A percentile compares a stretch with the other conserved stretches of the same genome.
Conservation (phyloP, 345 rosid genomes). For the Corchorus capsularis region DNA sequence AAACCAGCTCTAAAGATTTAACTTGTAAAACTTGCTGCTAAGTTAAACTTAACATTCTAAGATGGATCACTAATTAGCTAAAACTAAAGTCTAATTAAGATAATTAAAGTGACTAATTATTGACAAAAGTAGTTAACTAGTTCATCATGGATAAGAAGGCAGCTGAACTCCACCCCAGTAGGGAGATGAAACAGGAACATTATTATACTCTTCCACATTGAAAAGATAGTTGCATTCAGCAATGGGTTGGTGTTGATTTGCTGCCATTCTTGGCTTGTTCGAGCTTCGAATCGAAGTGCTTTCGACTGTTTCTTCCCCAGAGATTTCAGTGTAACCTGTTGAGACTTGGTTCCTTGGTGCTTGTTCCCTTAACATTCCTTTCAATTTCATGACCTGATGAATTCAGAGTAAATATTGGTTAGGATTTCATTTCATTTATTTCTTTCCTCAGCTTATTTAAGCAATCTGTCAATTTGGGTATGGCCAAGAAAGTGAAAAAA, state of each 20-base stretch:
- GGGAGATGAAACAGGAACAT: slow-evolving; percentile 31
- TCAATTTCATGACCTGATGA: slow-evolving; percentile 62
- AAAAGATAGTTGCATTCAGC: slow-evolving; percentile 41
- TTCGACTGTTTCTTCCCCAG: slow-evolving; percentile 67
- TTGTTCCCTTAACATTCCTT: slow-evolving; percentile 50
- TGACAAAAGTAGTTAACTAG: slow-evolving; percentile 11
- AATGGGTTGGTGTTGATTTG: slow-evolving; percentile 23
- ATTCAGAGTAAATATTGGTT: neutral
- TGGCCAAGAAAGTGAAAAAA: neutral
- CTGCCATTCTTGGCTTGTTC: slow-evolving; percentile 8
- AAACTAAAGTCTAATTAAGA: neutral
- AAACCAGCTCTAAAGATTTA: neutral
- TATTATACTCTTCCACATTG: slow-evolving; percentile 40
- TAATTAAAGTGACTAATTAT: neutral
- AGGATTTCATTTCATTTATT: neutral
- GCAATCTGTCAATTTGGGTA: neutral
- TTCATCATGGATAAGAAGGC: slow-evolving; percentile 31
- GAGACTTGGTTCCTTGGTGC: slow-evolving; percentile 44
- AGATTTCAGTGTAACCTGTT: slow-evolving; percentile 48
- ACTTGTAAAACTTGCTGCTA: neutral
- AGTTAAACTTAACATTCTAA: neutral
- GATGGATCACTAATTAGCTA: neutral
- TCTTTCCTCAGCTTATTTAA: neutral
- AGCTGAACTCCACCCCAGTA: slow-evolving; percentile 37
- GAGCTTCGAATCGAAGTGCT: slow-evolving; percentile 48